Base-by-base conservation (phyloP, 768 basidiomycete species). In the Lanmaoa rubissima region DNA sequence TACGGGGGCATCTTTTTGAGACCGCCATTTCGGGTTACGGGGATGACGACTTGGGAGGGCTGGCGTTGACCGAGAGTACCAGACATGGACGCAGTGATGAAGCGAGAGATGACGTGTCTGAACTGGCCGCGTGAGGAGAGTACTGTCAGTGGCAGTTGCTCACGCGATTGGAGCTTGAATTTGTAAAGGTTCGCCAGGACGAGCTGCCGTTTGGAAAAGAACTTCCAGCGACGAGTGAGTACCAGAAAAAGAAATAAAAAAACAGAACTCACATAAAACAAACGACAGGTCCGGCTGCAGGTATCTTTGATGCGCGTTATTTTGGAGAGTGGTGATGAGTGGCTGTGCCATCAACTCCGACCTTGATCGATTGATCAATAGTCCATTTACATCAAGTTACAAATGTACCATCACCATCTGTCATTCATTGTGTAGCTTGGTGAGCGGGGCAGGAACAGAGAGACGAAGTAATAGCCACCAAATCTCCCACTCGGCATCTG, bases 1-100 rank as follows among this genome's bases (percentile, higher is more conserved):
- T 96, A 96, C 0, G 94, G 90, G 41, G 86, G 75, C 50, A 89
- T 81, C 70, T 93, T 92, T 69, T 89, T 88, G 57, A 97, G 76
- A 12, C 85, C 86, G 39, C 67, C 67, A 50, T 63, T 43, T 21
- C 24, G 46, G 36, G 57, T 10, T 14, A 38, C 36, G 2, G 64
- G 64, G 4, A 64, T 54, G 42, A 58, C 45, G 52, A 57, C 63
- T 26, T 69, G 65, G 17, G 67, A 65, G n/a, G 63, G 66, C 43
- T 65, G 68, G 21, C 69, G 65, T n/a, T 65, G 61, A 43, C 54
- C 55, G 31, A 60, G 45, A 0, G 59, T 32, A 3, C 57, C 75
- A 4, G 75, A 65, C 82, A 85, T 84, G 45, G 79, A 76, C 0
- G 75, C 73, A 41, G 79, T 70, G 48, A 88, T 66, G 47, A 87